Evolutionary conservation across 345 rosid genomes (phyloP).

Genomic region (Punica granatum): DNA sequence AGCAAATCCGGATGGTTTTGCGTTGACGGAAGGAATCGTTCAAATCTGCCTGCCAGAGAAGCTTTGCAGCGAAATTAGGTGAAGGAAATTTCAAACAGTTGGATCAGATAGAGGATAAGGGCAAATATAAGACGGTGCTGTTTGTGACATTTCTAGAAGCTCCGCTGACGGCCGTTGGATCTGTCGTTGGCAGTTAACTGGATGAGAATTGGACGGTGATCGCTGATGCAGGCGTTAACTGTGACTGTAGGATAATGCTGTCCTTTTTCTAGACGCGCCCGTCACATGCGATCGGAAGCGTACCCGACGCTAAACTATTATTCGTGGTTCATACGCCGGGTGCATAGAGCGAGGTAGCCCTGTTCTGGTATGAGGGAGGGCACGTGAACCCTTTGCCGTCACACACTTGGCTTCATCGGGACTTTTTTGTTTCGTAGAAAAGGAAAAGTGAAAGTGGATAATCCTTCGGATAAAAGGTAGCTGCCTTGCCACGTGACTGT

Average conservation of each 20-base stretch:
- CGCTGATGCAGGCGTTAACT: background rate
- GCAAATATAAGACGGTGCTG: background rate
- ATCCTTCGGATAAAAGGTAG: background rate
- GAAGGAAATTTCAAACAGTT: background rate
- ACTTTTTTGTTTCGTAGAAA: background rate
- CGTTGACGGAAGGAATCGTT: background rate
- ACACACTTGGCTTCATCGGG: conserved; percentile 7
- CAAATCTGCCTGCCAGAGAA: too few species aligned
- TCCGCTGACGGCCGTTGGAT: conserved; percentile 6
- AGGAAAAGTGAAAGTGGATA: background rate
- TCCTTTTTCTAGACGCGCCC: background rate
- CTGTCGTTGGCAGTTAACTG: conserved; percentile 2
- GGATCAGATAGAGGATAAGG: conserved; percentile 6
- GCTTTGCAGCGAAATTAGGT: background rate
- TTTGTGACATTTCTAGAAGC: background rate
- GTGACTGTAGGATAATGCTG: background rate
- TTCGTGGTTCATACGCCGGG: background rate
- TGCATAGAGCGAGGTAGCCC: too few species aligned
- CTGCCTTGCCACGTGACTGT: background rate
- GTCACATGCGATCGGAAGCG: background rate
- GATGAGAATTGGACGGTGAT: conserved; percentile 7
- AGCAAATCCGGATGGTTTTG: background rate
- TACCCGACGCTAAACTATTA: too few species aligned
- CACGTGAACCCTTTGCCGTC: conserved; percentile 4
- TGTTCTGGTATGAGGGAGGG: too few species aligned